phyloP scores from a whole-genome alignment of 2,329 filamentous ascomycete genomes.

The Pseudogymnoascus sp. region DNA sequence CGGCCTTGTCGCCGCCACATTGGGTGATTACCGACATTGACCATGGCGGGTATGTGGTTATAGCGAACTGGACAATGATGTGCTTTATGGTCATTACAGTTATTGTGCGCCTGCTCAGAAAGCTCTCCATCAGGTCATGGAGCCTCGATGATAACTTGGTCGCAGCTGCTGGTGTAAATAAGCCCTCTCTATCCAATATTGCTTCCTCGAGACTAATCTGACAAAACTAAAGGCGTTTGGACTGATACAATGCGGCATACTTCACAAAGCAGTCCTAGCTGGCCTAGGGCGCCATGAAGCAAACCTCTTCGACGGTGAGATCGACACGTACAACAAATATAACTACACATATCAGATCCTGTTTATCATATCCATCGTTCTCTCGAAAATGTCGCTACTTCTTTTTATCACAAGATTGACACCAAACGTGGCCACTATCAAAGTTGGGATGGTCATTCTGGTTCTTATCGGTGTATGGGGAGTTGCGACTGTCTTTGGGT shows the following conservation, averaged over 20 bases:
- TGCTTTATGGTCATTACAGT: neutral
- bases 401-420: slow-evolving; percentile 20
- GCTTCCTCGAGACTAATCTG: neutral
- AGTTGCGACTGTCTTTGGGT: slow-evolving; percentile 18
- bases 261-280: slow-evolving; percentile 15
- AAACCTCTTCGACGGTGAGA: slow-evolving; percentile 10
- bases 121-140: slow-evolving; percentile 1
- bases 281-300: slow-evolving; percentile 27
- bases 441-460: slow-evolving; percentile 15
- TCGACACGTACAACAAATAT: slow-evolving; percentile 15
- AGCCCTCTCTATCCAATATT: neutral
- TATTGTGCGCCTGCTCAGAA: neutral
- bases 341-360: slow-evolving; percentile 24
- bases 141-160: neutral
- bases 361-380: slow-evolving; percentile 22
- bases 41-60: slow-evolving; percentile 1
- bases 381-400: slow-evolving; percentile 24
- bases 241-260: slow-evolving; percentile 8
- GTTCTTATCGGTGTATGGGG: slow-evolving; percentile 20
- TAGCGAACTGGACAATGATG: slow-evolving; percentile 7
- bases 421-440: slow-evolving; percentile 13
- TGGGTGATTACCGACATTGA: slow-evolving; percentile 1
- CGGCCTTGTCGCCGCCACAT: neutral
- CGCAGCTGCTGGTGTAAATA: neutral
- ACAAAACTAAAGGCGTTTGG: neutral